These are phyloP conservation scores for Casuarina cunninghamiana DNA, from an alignment of 306 rosid genomes.

Conservation along the genomic window DNA sequence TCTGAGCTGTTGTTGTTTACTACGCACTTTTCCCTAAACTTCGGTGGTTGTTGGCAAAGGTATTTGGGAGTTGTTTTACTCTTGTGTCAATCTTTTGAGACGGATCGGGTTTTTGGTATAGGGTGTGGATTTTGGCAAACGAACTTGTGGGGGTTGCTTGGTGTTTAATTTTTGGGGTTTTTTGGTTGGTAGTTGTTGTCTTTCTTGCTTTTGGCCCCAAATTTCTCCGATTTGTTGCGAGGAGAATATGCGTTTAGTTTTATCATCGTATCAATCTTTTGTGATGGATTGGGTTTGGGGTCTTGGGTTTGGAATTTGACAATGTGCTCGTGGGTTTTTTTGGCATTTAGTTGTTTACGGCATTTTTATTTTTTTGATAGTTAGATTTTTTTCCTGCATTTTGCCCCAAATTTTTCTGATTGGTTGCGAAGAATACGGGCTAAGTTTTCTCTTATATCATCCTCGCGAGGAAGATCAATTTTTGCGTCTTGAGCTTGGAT, in stretches of 20 bases:
- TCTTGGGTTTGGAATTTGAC: background rate
- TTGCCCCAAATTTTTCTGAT: background rate
- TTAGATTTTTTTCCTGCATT: background rate
- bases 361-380: too few species aligned
- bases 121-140: too few species aligned
- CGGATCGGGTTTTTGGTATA: too few species aligned
- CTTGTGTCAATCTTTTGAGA: too few species aligned
- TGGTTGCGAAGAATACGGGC: background rate
- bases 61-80: too few species aligned
- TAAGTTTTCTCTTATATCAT: background rate
- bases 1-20: background rate
- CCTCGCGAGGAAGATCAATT: background rate
- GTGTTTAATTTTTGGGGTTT: background rate
- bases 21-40: too few species aligned
- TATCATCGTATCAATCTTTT: background rate
- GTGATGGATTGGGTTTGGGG: background rate
- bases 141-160: background rate
- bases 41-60: too few species aligned
- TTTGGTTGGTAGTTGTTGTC: background rate
- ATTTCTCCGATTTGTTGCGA: background rate
- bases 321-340: too few species aligned
- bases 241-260: background rate
- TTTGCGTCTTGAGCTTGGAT: background rate
- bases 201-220: background rate
- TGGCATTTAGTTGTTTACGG: too few species aligned